These are phyloP conservation scores for Gentiana macrophylla DNA, from an alignment of 257 asterid genomes.

Conservation along the genomic window DNA sequence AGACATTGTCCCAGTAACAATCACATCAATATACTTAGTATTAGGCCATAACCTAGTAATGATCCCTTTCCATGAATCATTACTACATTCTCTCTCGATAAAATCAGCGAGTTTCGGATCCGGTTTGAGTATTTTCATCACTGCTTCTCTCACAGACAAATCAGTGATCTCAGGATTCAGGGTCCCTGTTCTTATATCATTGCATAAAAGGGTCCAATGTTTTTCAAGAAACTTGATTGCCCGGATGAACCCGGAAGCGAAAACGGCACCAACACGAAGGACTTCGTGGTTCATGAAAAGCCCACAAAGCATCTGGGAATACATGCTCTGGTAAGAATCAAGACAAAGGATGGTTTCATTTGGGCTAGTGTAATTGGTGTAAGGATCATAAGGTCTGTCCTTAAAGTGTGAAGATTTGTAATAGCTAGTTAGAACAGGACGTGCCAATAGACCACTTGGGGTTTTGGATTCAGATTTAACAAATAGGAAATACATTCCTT, in stretches of 20 bases:
- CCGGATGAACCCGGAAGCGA: conserved; percentile 35
- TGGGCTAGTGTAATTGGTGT: conserved; percentile 39
- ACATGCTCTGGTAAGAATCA: conserved; percentile 38
- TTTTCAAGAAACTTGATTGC: conserved; percentile 33
- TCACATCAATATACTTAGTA: conserved; percentile 31
- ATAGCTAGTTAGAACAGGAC: conserved; percentile 31
- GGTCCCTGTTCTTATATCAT: conserved; percentile 27
- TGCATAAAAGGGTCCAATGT: conserved; percentile 23
- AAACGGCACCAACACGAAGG: conserved; percentile 31
- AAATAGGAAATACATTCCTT: conserved; percentile 30
- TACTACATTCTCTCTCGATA: conserved; percentile 22
- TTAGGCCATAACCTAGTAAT: conserved; percentile 32
- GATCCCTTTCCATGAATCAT: conserved; percentile 30
- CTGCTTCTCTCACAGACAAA: conserved; percentile 21
- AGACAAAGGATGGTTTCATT: conserved; percentile 27
- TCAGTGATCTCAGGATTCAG: conserved; percentile 18
- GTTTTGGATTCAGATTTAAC: conserved; percentile 26
- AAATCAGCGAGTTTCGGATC: conserved; percentile 25
- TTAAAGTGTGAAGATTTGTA: conserved; percentile 25
- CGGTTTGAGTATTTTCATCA: conserved; percentile 24
- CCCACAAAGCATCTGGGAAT: conserved; percentile 41
- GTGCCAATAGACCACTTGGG: conserved; percentile 29
- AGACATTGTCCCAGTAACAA: conserved; percentile 36
- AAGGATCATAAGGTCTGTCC: conserved; percentile 21
- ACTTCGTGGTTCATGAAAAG: conserved; percentile 23